Conservation (phyloP, 441 rosid species). For the Biscutella laevigata region DNA sequence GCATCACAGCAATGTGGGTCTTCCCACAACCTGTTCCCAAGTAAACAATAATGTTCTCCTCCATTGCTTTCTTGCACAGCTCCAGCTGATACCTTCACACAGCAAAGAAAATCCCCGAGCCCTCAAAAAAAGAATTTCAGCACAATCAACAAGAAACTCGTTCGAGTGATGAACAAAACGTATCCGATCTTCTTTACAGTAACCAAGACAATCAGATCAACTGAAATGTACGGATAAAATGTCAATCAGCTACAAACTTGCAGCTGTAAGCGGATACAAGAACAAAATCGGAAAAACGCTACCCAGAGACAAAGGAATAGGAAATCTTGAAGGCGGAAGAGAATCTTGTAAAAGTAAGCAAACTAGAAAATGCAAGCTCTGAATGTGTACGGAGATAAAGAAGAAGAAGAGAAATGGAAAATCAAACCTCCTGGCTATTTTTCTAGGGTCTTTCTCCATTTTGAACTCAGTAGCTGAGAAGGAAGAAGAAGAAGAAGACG, state of each 20-base stretch:
- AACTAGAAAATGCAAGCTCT: background rate
- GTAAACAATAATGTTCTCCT: slow-evolving; percentile 74
- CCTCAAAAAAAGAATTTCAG: background rate
- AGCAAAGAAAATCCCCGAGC: background rate
- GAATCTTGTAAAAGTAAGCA: slow-evolving; percentile 10
- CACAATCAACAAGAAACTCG: background rate
- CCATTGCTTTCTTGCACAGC: slow-evolving; percentile 69
- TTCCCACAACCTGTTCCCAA: slow-evolving; percentile 93
- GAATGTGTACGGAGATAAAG: background rate
- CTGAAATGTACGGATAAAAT: background rate
- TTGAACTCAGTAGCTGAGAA: background rate
- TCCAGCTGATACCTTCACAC: slow-evolving; percentile 75
- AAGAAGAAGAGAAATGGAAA: background rate
- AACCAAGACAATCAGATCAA: slow-evolving; percentile 11
- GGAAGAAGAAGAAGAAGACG: slow-evolving; percentile 7
- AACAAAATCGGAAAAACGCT: background rate
- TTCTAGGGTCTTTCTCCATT: slow-evolving; percentile 58
- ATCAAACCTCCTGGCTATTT: slow-evolving; percentile 64
- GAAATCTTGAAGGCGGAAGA: background rate
- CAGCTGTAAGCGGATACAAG: background rate
- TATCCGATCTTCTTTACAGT: background rate
- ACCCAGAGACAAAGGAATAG: background rate
- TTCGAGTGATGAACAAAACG: background rate
- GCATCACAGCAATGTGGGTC: slow-evolving; percentile 91
- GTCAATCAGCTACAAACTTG: background rate